Conservation (phyloP, 1,284 basidiomycete species). For the Leccinum fallax region DNA sequence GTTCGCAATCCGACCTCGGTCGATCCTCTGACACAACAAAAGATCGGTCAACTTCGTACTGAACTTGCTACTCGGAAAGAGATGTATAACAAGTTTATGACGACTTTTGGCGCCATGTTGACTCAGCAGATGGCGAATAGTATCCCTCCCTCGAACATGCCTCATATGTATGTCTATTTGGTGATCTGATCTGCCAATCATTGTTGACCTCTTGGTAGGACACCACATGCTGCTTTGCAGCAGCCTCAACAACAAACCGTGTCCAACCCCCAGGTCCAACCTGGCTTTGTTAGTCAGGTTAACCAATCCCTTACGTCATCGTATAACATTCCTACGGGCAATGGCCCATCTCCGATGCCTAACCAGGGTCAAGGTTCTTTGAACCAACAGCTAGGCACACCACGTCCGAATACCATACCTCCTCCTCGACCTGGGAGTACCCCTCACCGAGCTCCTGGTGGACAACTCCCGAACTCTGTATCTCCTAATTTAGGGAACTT, state of each 20-base stretch:
- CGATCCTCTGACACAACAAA: conserved; percentile 34
- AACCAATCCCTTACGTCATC: conserved; percentile 23
- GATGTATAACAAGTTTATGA: conserved; percentile 36
- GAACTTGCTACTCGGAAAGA: conserved; percentile 43
- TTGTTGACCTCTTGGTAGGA: conserved; percentile 24
- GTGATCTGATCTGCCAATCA: neutral
- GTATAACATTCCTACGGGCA: conserved; percentile 28
- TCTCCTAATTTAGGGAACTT: conserved; percentile 34
- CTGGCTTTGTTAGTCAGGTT: conserved; percentile 26
- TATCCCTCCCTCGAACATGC: conserved; percentile 21
- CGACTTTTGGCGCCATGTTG: conserved; percentile 19
- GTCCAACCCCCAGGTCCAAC: conserved; percentile 23
- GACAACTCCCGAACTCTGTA: conserved; percentile 24
- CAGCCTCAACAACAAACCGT: conserved; percentile 18
- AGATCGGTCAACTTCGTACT: conserved; percentile 31
- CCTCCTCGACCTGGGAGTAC: conserved; percentile 32
- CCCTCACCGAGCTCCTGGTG: conserved; percentile 33
- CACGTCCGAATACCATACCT: conserved; percentile 32
- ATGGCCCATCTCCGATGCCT: conserved; percentile 27
- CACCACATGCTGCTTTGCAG: conserved; percentile 17
- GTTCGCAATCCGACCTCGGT: conserved; percentile 23
- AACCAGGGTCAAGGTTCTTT: conserved; percentile 22
- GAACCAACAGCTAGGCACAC: conserved; percentile 29
- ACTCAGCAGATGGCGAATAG: conserved; percentile 32
- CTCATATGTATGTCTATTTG: conserved; percentile 31